Base-by-base conservation (phyloP, 176 grass and related monocot species). In the Carex littledalei region DNA sequence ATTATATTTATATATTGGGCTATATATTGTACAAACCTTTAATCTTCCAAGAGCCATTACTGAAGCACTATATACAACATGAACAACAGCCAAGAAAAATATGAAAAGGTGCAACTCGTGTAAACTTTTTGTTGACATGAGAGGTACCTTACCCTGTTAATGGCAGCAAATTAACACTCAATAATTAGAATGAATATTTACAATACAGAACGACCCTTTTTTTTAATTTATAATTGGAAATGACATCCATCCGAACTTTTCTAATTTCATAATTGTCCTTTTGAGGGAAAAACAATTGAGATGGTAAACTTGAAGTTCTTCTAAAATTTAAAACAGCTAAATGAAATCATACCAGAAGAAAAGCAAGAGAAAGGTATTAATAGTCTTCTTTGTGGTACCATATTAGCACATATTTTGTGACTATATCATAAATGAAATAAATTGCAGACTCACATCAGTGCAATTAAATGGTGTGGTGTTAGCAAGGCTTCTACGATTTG, bases 91-190 rank as follows among this genome's bases (percentile, higher is more conserved):
- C 39, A 97, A 90, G 61, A 97, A 86, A 45, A 97, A 97, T 81
- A 97, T 90, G 87, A 97, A 97, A 58, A 97, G 87, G 12, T 97
- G 94, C 15, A 97, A 84, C 81, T 97, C 86, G 81, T 94, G 92
- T 74, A 97, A 49, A 3, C 87, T 86, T 67, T 39, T 50, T 0
- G 69, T 0, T 11, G 95, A 97, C 82, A 97, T 91, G 0, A 97
- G 56, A 16, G 89, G 45, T 78, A 97, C 95, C 87, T 87, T 87
- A 21, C 22, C 89, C 95, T 97, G 86, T 78, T 16, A 39, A 57
- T 56, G 14, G 32, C 1, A 17, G 5, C 0, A 57, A 55, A 26
- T 26, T 26, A 26, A 78, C 6, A 18, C 9, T 84, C 32, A 67
- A 26, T 26, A 26, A 39, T 77, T 41, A 37, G 3, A 87, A 9